Evolutionary conservation across 306 rosid species (phyloP).

Genomic region (Vicia faba): DNA sequence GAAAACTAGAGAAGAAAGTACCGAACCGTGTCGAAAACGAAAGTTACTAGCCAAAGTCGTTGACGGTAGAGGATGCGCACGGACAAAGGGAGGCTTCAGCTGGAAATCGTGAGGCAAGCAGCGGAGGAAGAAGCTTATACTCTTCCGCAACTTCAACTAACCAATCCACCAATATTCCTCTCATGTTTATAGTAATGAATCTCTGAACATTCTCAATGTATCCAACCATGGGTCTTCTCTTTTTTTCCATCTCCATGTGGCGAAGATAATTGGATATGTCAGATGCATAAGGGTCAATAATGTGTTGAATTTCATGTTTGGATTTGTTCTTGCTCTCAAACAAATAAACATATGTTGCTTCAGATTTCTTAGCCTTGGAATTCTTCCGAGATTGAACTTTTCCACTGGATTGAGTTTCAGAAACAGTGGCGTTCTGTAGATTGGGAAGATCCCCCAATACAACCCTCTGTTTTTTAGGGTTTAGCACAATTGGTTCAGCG

Average conservation of each 20-base stretch:
- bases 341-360: background rate
- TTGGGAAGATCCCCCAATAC: conserved; percentile 31
- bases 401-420: background rate
- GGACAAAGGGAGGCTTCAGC: too few relatives aligned
- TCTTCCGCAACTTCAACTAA: conserved; percentile 90
- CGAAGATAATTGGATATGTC: conserved; percentile 56
- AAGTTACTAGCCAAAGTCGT: too few relatives aligned
- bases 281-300: background rate
- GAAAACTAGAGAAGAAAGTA: too few relatives aligned
- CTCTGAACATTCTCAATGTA: conserved; percentile 64
- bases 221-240: conserved; percentile 59
- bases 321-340: background rate
- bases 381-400: conserved; percentile 32
- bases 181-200: conserved; percentile 60
- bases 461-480: conserved; percentile 9
- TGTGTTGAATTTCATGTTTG: background rate
- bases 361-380: conserved; percentile 31
- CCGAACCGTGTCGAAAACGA: too few relatives aligned
- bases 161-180: conserved; percentile 88
- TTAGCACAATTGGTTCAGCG: background rate
- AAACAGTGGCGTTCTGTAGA: background rate
- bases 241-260: conserved; percentile 48
- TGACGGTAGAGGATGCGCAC: too few relatives aligned
- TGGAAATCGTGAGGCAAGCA: too few relatives aligned
- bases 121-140: conserved; percentile 69